A percentile compares a stretch with the other conserved stretches of the same genome.
Conservation (phyloP, 2,329 filamentous ascomycete species). For the Talaromyces sp. region DNA sequence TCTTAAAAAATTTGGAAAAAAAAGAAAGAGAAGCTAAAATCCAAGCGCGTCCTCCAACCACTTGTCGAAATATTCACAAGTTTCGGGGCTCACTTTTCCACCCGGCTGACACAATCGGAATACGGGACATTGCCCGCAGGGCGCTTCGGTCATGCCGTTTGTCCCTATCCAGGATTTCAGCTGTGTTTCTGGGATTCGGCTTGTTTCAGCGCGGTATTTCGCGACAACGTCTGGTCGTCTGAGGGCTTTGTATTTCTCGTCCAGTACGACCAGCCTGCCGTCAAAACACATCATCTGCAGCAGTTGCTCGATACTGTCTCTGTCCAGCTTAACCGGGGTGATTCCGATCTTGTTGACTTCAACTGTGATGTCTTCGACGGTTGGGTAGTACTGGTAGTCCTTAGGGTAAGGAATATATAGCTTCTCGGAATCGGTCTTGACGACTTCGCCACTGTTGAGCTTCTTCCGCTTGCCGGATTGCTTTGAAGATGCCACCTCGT, state of each 20-base stretch:
- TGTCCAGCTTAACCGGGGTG: constrained; percentile 62
- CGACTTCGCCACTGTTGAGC: constrained; percentile 9
- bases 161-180: constrained; percentile 40
- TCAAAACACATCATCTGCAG: constrained; percentile 87
- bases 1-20: not conserved
- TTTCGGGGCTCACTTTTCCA: constrained; percentile 81
- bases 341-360: constrained; percentile 65
- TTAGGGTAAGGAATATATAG: constrained; percentile 50
- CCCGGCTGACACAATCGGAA: constrained; percentile 89
- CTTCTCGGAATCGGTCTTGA: constrained; percentile 21
- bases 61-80: constrained; percentile 83
- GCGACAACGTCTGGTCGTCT: constrained; percentile 31
- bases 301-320: constrained; percentile 76
- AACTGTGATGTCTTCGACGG: constrained; percentile 68
- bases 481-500: constrained; percentile 41
- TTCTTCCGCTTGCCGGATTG: constrained; percentile 13
- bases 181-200: not conserved
- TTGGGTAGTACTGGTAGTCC: constrained; percentile 74
- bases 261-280: constrained; percentile 65
- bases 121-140: constrained; percentile 87
- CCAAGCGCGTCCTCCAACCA: constrained; percentile 59
- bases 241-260: constrained; percentile 46
- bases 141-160: constrained; percentile 80
- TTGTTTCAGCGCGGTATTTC: constrained; percentile 13
- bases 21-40: constrained; percentile 22